phyloP scores from a whole-genome alignment of 805 yeast species.

The Candida morakotiae region DNA sequence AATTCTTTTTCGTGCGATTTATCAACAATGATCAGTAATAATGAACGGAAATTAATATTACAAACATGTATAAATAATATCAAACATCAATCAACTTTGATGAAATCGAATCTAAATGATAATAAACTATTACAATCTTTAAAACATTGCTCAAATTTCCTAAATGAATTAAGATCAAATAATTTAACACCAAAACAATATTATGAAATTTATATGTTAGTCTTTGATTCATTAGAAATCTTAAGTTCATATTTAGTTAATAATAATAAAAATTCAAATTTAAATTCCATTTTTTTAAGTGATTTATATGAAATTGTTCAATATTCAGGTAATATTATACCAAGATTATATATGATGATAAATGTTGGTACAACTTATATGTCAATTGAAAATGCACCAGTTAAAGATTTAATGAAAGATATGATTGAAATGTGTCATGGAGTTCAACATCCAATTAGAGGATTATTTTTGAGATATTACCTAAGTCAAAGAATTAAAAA shows the following conservation, averaged over 20 bases:
- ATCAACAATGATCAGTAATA: constrained; percentile 10
- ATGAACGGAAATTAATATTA: constrained; percentile 15
- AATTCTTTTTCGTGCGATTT: too few relatives aligned
- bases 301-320: constrained; percentile 94
- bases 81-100: constrained; percentile 64
- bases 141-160: constrained; percentile 77
- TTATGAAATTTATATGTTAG: constrained; percentile 82
- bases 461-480: constrained; percentile 85
- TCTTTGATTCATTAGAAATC: constrained; percentile 75
- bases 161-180: constrained; percentile 77
- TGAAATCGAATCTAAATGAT: constrained; percentile 72
- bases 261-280: constrained; percentile 50
- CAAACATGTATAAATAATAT: constrained; percentile 39
- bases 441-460: constrained; percentile 92
- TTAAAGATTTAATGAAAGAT: constrained; percentile 84
- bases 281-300: constrained; percentile 47
- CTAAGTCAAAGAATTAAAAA: constrained; percentile 79
- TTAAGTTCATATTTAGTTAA: constrained; percentile 63
- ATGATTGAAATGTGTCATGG: constrained; percentile 98
- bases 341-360: constrained; percentile 89
- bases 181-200: constrained; percentile 82
- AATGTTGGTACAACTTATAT: constrained; percentile 91
- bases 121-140: constrained; percentile 77
- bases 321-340: constrained; percentile 90
- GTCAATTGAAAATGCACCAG: constrained; percentile 73